phyloP scores from a whole-genome alignment of 441 rosid species.

The Melastoma candidum region DNA sequence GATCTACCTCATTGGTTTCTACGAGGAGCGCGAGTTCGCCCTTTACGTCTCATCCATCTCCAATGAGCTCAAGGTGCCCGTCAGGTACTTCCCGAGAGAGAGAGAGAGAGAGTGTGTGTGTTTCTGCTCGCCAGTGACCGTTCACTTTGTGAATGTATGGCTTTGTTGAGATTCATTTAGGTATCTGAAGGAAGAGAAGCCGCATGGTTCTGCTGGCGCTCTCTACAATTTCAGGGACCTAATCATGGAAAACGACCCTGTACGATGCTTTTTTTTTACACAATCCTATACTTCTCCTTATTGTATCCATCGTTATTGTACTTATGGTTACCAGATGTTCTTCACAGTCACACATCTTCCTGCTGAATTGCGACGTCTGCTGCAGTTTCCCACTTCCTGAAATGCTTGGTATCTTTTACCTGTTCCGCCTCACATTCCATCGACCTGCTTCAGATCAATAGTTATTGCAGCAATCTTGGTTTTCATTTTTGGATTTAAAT shows the following conservation, averaged over 20 bases:
- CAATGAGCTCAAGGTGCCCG: conserved; percentile 44
- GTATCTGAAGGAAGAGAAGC: conserved; percentile 19
- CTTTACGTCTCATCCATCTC: conserved; percentile 80
- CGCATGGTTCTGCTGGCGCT: conserved; percentile 19
- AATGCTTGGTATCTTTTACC: conserved; percentile 14
- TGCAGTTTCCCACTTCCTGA: conserved; percentile 18
- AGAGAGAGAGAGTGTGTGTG: no score
- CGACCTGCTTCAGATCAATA: neutral
- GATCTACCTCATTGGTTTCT: conserved; percentile 73
- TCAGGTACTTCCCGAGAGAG: no score
- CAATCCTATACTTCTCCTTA: no score
- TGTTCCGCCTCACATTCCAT: neutral
- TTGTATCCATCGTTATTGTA: neutral
- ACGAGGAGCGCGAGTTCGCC: conserved; percentile 76
- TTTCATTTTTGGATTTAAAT: neutral
- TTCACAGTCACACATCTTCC: conserved; percentile 16
- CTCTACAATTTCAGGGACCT: conserved; percentile 18
- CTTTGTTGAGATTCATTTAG: neutral
- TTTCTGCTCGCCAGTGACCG: no score
- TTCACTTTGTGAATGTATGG: no score
- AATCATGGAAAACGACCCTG: conserved; percentile 20
- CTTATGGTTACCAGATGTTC: neutral
- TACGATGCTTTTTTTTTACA: neutral
- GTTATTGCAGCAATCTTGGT: neutral
- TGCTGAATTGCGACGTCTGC: conserved; percentile 22